phyloP scores from a whole-genome alignment of 1,139 yeast species.

The Magnusiomyces paraingens region DNA sequence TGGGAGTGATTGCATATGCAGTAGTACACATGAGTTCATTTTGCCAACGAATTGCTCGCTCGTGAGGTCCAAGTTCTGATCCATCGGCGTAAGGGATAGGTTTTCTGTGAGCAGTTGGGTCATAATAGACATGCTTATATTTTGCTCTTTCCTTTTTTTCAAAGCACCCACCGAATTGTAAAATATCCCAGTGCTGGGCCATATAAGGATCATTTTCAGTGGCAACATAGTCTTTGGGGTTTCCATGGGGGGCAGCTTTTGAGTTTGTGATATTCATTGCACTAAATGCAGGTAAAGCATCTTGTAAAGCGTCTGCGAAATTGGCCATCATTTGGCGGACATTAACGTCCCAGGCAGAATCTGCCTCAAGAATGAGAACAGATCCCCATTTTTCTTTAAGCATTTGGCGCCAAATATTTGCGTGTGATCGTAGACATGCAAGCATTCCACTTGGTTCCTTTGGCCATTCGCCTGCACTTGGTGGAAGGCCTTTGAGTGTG shows the following conservation, averaged over 20 bases:
- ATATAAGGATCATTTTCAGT: slow-evolving; percentile 11
- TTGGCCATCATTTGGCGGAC: background rate
- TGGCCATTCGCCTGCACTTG: background rate
- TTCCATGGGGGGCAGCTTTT: no score
- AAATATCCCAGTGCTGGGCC: slow-evolving; percentile 11
- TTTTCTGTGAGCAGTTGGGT: no score
- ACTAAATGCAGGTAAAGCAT: no score
- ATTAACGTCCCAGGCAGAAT: background rate
- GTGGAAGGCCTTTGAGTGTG: background rate
- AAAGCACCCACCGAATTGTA: slow-evolving; percentile 11
- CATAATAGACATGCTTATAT: no score
- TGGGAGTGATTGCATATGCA: slow-evolving; percentile 19
- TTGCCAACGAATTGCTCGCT: background rate
- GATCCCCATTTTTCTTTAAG: background rate
- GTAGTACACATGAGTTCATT: slow-evolving; percentile 18
- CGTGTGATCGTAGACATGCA: slow-evolving; percentile 2
- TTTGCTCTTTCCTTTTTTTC: background rate
- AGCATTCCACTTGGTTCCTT: background rate
- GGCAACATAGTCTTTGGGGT: background rate
- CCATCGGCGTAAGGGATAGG: no score
- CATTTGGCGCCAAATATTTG: slow-evolving; percentile 2
- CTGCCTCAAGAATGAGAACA: background rate
- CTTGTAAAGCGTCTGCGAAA: background rate
- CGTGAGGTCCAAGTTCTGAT: no score
- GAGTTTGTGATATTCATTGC: no score